These are phyloP conservation scores for Mycena capillaripes DNA, from an alignment of 768 basidiomycete species.

Conservation along the genomic window DNA sequence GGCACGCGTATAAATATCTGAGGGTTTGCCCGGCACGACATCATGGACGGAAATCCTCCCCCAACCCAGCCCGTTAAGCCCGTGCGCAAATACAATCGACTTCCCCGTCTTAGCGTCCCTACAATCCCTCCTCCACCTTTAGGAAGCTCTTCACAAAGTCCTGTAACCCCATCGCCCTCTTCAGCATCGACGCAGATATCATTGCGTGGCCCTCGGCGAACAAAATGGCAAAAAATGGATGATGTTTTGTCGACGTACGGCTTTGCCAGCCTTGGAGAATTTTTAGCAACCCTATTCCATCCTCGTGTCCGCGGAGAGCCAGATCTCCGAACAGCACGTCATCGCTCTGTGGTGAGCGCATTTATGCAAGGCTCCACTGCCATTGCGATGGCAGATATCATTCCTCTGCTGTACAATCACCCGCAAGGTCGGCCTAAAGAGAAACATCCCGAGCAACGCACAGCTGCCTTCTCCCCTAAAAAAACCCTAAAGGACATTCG, in stretches of 20 bases:
- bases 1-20: not conserved
- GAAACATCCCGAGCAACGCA: not conserved
- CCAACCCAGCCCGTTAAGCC: not conserved
- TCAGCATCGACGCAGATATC: not conserved
- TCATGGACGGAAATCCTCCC: not conserved
- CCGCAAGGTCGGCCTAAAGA: not conserved
- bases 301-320: not conserved
- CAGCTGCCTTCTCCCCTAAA: not conserved
- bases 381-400: not conserved
- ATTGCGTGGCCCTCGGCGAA: not conserved
- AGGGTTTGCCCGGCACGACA: not conserved
- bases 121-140: not conserved
- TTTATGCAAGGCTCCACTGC: not conserved
- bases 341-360: not conserved
- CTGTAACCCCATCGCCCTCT: not conserved
- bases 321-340: not conserved
- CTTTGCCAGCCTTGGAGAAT: not conserved
- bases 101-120: not conserved
- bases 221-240: slow-evolving; percentile 8
- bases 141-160: not conserved
- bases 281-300: not conserved
- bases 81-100: not conserved
- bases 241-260: not conserved
- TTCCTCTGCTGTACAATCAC: not conserved
- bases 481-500: not conserved